These are phyloP conservation scores for Termitomyces sp. DNA, from an alignment of 768 basidiomycete species.

Conservation along the genomic window DNA sequence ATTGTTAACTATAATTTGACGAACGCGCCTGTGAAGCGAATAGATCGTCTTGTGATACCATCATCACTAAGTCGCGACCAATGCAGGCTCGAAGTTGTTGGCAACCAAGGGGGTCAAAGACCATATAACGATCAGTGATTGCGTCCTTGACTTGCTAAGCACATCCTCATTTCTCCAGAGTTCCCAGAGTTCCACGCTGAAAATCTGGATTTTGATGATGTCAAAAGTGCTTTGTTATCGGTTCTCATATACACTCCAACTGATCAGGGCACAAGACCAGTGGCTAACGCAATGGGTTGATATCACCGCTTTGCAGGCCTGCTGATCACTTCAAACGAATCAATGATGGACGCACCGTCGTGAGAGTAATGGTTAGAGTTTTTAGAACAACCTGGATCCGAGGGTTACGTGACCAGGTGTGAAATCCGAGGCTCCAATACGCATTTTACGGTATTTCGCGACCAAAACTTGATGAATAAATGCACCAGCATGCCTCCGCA, in stretches of 20 bases:
- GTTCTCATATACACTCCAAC: neutral
- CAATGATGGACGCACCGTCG: neutral
- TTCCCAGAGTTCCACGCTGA: neutral
- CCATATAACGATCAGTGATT: neutral
- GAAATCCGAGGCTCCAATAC: neutral
- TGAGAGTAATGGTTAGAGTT: neutral
- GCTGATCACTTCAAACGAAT: neutral
- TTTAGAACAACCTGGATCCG: neutral
- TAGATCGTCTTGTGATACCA: neutral
- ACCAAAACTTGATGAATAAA: neutral
- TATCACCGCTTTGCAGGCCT: neutral
- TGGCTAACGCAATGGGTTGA: neutral
- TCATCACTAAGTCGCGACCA: too few species aligned
- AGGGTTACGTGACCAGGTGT: neutral
- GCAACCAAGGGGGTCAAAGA: neutral
- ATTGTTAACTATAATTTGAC: neutral
- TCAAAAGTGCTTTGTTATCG: neutral
- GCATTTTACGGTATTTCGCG: neutral
- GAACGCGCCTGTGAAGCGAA: neutral
- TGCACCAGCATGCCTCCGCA: neutral
- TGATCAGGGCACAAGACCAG: conserved; percentile 1
- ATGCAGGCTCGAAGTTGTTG: too few species aligned
- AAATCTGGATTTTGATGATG: neutral
- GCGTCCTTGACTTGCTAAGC: neutral
- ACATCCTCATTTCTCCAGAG: neutral